A percentile compares a stretch with the other conserved stretches of the same genome.
Conservation (phyloP, 192 early-diverging fungal genomes). For the Pilobolus umbonatus region DNA sequence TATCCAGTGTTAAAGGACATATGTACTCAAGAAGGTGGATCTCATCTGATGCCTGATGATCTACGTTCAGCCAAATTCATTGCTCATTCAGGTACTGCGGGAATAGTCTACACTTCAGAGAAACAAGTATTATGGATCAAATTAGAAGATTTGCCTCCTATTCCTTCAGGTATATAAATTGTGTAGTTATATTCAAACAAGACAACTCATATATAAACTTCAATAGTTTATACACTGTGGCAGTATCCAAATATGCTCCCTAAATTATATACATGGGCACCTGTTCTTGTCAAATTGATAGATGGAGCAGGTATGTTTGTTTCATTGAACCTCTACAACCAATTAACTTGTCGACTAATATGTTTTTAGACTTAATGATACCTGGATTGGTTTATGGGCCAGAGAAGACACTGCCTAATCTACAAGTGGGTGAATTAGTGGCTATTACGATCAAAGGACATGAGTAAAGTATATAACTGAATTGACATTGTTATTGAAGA, state of each 20-base stretch:
- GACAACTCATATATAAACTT: not conserved
- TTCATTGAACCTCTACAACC: not conserved
- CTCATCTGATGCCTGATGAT: slow-evolving; percentile 46
- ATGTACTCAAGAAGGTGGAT: slow-evolving; percentile 27
- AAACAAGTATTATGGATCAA: slow-evolving; percentile 66
- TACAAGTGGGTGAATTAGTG: slow-evolving; percentile 49
- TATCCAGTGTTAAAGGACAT: slow-evolving; percentile 46
- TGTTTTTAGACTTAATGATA: slow-evolving; percentile 62
- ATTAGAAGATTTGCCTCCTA: slow-evolving; percentile 44
- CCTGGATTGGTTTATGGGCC: slow-evolving; percentile 58
- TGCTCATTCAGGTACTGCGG: slow-evolving; percentile 58
- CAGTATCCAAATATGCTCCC: slow-evolving; percentile 60
- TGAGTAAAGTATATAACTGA: slow-evolving; percentile 30
- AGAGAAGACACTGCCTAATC: slow-evolving; percentile 40
- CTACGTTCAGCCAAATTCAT: slow-evolving; percentile 63
- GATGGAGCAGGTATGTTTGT: slow-evolving; percentile 56
- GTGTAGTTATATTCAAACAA: not conserved
- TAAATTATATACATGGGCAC: slow-evolving; percentile 59
- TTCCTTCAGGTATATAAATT: slow-evolving; percentile 52
- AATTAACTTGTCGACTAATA: not conserved
- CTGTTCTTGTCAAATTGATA: slow-evolving; percentile 66
- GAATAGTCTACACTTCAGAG: slow-evolving; percentile 58
- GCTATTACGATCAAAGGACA: slow-evolving; percentile 50
- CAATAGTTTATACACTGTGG: slow-evolving; percentile 75
- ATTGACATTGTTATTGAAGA: not conserved